phyloP scores from a whole-genome alignment of 2,329 filamentous ascomycete species.

The Orbilia javanica region DNA sequence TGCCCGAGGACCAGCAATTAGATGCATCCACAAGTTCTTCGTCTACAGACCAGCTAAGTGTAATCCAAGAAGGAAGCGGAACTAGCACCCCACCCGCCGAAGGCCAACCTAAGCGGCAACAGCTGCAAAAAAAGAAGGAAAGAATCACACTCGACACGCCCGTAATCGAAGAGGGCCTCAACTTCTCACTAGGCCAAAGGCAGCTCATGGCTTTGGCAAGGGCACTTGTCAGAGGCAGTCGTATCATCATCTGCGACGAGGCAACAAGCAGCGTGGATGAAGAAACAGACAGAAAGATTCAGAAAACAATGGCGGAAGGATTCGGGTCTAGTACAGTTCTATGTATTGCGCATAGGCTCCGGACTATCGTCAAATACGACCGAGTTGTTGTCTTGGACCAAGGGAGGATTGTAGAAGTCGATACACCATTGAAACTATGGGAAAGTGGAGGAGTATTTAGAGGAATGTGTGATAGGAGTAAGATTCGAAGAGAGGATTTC shows the following conservation, averaged over 20 bases:
- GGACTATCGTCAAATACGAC: conserved; percentile 94
- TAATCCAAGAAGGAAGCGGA: conserved; percentile 33
- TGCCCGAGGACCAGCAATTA: conserved; percentile 54
- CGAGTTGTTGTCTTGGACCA: conserved; percentile 97
- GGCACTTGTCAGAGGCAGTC: conserved; percentile 85
- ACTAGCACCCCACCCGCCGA: conserved; percentile 61
- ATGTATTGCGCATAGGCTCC: conserved; percentile 91
- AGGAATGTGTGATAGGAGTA: conserved; percentile 88
- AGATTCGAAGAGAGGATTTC: conserved; percentile 74
- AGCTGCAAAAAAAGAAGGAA: conserved; percentile 64
- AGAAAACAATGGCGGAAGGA: conserved; percentile 83
- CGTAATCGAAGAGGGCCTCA: conserved; percentile 94
- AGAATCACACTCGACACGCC: conserved; percentile 84
- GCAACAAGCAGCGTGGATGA: conserved; percentile 94
- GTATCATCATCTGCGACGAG: conserved; percentile 97
- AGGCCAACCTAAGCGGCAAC: conserved; percentile 60
- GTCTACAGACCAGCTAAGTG: conserved; percentile 22
- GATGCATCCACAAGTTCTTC: conserved; percentile 23
- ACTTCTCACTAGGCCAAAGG: conserved; percentile 93
- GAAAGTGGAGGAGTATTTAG: conserved; percentile 82
- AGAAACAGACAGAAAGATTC: conserved; percentile 96
- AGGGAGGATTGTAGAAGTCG: conserved; percentile 87
- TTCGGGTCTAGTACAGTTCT: conserved; percentile 89
- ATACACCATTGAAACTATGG: conserved; percentile 80
- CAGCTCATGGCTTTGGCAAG: conserved; percentile 95